These are phyloP conservation scores for Tylopilus intermedius DNA, from an alignment of 768 basidiomycete genomes.

Conservation along the genomic window DNA sequence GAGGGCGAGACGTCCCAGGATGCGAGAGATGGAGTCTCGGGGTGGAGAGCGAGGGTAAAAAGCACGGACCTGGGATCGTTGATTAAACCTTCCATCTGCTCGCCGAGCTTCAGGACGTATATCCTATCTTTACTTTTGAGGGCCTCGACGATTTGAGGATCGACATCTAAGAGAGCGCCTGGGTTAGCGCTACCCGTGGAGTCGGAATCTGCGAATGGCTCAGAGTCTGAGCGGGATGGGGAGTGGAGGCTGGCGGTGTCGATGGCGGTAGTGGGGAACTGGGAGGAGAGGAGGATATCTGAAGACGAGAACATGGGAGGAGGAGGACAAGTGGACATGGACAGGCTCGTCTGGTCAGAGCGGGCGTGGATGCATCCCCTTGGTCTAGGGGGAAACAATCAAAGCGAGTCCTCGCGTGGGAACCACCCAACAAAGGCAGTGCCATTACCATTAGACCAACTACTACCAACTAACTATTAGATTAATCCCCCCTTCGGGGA, in stretches of 20 bases:
- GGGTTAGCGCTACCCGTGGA: constrained; percentile 21
- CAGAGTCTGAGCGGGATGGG: constrained; percentile 23
- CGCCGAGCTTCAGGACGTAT: constrained; percentile 85
- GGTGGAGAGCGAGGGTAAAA: neutral
- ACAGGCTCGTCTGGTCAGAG: neutral
- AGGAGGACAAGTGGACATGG: constrained; percentile 8
- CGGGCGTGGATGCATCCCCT: constrained; percentile 24
- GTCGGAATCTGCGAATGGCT: constrained; percentile 28
- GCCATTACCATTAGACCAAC: neutral
- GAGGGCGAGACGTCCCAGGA: neutral
- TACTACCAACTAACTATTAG: too few relatives aligned
- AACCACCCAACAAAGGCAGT: constrained; percentile 13
- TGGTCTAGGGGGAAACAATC: constrained; percentile 27
- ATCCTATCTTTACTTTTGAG: constrained; percentile 84
- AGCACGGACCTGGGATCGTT: constrained; percentile 61
- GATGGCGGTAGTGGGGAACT: constrained; percentile 8
- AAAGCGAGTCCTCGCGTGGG: constrained; percentile 22
- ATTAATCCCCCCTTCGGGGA: constrained; percentile 25
- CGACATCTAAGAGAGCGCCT: constrained; percentile 45
- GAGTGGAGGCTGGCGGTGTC: constrained; percentile 13
- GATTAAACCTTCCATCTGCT: constrained; percentile 77
- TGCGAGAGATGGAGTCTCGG: constrained; percentile 1
- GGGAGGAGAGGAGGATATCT: constrained; percentile 8
- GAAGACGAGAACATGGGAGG: constrained; percentile 10
- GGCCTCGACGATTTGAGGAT: constrained; percentile 79